Percentiles rank a stretch among this genome's conserved stretches.
These are phyloP conservation scores for Pilaira anomala DNA, from an alignment of 192 early-diverging fungal species.

Conservation along the genomic window DNA sequence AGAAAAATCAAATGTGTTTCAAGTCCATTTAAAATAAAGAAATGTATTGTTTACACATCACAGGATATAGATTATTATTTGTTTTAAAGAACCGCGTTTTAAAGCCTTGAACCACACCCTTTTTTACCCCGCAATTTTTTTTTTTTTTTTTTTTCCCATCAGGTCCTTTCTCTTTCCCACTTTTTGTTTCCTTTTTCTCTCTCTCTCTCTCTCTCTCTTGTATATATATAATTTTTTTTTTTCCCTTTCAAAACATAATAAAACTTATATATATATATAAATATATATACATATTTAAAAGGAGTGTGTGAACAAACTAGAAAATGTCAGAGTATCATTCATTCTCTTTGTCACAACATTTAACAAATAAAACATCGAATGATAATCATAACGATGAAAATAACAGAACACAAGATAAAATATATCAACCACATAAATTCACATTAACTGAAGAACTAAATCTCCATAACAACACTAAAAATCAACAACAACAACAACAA, in stretches of 20 bases:
- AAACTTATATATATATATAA: neutral
- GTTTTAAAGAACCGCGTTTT: conserved; percentile 10
- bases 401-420: neutral
- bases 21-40: too few species aligned
- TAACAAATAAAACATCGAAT: too few species aligned
- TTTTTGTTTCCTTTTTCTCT: neutral
- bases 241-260: neutral
- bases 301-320: too few species aligned
- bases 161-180: conserved; percentile 2
- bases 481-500: conserved; percentile 9
- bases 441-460: neutral
- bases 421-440: conserved; percentile 11
- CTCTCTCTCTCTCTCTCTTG: neutral
- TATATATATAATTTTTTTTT: neutral
- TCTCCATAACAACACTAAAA: too few species aligned
- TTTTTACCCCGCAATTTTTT: conserved; percentile 10
- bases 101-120: neutral
- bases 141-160: conserved; percentile 11
- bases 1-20: too few species aligned
- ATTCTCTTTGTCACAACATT: conserved; percentile 13
- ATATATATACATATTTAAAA: too few species aligned
- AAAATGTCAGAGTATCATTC: conserved; percentile 15
- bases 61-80: too few species aligned
- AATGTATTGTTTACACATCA: too few species aligned
- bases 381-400: conserved; percentile 4